Evolutionary conservation across 164 flowering plant genomes (phyloP), one percentile per base, ranked within the genome.

Genomic region (Aristolochia fimbriata): DNA sequence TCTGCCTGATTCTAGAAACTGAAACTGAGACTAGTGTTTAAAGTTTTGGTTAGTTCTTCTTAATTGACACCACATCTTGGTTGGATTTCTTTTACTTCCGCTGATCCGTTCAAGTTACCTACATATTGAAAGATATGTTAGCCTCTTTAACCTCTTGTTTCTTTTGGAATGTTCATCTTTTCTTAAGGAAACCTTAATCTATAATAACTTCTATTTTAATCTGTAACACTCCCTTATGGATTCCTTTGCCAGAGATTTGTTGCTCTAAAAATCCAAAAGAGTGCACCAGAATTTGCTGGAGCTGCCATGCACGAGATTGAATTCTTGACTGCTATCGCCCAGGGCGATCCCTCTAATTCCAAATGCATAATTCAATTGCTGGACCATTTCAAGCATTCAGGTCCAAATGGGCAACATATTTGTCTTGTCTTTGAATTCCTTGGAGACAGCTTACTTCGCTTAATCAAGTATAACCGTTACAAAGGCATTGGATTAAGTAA

Each of bases 351-450:
- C 12, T 72, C 83, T 1, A 75, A 82, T 73, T 72, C 80, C 47
- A 86, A 83, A 60, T 80, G 61, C 60, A 76, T 84, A 50, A 82
- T 89, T 51, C 80, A 66, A 51, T 68, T 92, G 70, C 57, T 92
- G 2, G 96, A 92, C 63, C 96, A 89, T 52, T 92, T 92, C 61
- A 92, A 86, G 83, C 96, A 89, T 52, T 22, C 78, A 1, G 98
- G 98, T 23, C 98, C 98, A 30, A 92, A 92, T 66, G 98, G 98
- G 58, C 96, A 86, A 70, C 98, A 92, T 73, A 58, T 70, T 14
- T 92, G 98, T 76, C 81, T 92, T 88, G 98, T 84, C 47, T 86
- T 89, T 54, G 98, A 92, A 62, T 78, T 81, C 73, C 90, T 92
- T 46, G 98, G 98, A 45, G 98, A 92, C 71, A 89, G 86, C 68